Percentiles rank a stretch among this genome's conserved stretches.
These are phyloP conservation scores for Thalassiosira hispida DNA, from an alignment of 352 stramenopile genomes.

Conservation along the genomic window DNA sequence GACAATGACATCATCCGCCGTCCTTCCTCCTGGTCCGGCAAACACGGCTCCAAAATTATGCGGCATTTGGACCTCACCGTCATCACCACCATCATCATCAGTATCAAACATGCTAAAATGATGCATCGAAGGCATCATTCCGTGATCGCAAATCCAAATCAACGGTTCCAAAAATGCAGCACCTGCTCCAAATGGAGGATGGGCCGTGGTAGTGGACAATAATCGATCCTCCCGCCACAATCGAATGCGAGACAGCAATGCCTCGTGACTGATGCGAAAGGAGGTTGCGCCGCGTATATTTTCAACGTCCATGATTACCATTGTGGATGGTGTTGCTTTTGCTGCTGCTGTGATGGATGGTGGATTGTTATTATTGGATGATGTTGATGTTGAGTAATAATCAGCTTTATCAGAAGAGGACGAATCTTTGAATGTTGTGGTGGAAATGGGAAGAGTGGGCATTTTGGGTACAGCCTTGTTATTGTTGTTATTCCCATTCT, in stretches of 20 bases:
- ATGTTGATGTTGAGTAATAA: not conserved
- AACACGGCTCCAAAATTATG: slow-evolving; percentile 53
- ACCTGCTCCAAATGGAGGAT: not conserved
- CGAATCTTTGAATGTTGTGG: not conserved
- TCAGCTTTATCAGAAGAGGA: not conserved
- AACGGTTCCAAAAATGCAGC: slow-evolving; percentile 36
- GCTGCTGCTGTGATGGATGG: too few species aligned
- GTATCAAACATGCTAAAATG: slow-evolving; percentile 8
- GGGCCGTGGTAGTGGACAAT: not conserved
- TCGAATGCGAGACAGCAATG: slow-evolving; percentile 38
- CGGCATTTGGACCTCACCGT: slow-evolving; percentile 20
- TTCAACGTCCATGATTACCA: slow-evolving; percentile 53
- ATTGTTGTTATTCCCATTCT: slow-evolving; percentile 4
- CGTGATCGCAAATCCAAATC: slow-evolving; percentile 47
- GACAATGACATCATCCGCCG: slow-evolving; percentile 59
- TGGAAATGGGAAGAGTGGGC: slow-evolving; percentile 20
- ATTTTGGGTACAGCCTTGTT: slow-evolving; percentile 27
- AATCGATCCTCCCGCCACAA: slow-evolving; percentile 45
- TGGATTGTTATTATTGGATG: too few species aligned
- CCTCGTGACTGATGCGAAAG: slow-evolving; percentile 49
- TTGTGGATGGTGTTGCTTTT: too few species aligned
- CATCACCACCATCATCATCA: not conserved
- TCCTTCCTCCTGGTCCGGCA: slow-evolving; percentile 31
- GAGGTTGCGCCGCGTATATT: slow-evolving; percentile 45
- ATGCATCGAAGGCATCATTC: slow-evolving; percentile 36